These are phyloP conservation scores for Jamesozyma jinghongensis DNA, from an alignment of 805 yeast species.

Conservation along the genomic window DNA sequence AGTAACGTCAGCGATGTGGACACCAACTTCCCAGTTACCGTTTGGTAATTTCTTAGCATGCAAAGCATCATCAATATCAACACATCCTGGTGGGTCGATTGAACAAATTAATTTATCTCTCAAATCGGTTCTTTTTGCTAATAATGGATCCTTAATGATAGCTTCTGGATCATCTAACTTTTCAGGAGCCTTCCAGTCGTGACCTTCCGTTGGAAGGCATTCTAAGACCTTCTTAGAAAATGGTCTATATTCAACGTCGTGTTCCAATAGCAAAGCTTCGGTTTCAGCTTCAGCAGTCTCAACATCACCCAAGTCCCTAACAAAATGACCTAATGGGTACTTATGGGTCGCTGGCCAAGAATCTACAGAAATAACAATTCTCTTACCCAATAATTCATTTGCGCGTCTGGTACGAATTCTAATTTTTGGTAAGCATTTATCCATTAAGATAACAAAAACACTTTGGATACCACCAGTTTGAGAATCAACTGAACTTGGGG, in stretches of 20 bases:
- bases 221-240: conserved; percentile 85
- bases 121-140: conserved; percentile 64
- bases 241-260: conserved; percentile 94
- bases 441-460: conserved; percentile 84
- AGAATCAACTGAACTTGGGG: conserved; percentile 61
- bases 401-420: conserved; percentile 85
- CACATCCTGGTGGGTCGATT: conserved; percentile 97
- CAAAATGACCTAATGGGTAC: conserved; percentile 91
- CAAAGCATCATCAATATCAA: conserved; percentile 96
- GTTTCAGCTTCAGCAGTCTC: conserved; percentile 94
- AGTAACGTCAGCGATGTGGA: conserved; percentile 97
- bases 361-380: conserved; percentile 88
- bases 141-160: conserved; percentile 37
- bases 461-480: conserved; percentile 55
- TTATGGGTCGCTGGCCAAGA: conserved; percentile 82
- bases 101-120: conserved; percentile 87
- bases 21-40: conserved; percentile 96
- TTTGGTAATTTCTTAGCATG: conserved; percentile 81
- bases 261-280: conserved; percentile 86
- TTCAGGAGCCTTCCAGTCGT: conserved; percentile 83
- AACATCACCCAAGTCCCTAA: conserved; percentile 77
- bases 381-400: conserved; percentile 69
- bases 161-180: conserved; percentile 46
- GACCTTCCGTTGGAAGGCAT: conserved; percentile 90
- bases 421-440: conserved; percentile 75